Conservation (phyloP, 2,329 filamentous ascomycete genomes). For the Endoconidiophora polonica region DNA sequence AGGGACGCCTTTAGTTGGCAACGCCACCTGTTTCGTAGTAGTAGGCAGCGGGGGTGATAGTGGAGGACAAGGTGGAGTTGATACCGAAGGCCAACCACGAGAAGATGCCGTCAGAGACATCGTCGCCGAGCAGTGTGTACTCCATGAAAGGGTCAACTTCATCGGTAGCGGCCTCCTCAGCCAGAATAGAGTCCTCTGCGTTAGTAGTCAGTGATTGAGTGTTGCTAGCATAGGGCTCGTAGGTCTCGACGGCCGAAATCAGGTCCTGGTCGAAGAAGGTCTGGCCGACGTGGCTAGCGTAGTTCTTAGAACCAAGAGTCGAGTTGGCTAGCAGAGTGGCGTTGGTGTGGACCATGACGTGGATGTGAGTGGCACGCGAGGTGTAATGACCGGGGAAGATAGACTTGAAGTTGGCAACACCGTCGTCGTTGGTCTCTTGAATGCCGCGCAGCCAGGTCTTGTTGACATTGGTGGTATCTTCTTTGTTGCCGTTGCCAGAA, state of each 20-base stretch:
- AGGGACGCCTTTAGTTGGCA: conserved; percentile 14
- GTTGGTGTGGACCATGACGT: conserved; percentile 21
- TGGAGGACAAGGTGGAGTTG: conserved; percentile 19
- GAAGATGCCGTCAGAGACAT: conserved; percentile 32
- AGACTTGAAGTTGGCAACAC: conserved; percentile 25
- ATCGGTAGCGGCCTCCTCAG: conserved; percentile 28
- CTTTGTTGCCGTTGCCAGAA: conserved; percentile 21
- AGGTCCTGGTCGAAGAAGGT: conserved; percentile 43
- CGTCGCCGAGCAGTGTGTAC: conserved; percentile 38
- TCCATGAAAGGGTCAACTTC: conserved; percentile 41
- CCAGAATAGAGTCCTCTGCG: conserved; percentile 30
- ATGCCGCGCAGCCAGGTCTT: conserved; percentile 25
- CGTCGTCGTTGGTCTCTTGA: conserved; percentile 24
- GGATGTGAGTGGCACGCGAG: conserved; percentile 26
- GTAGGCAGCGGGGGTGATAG: conserved; percentile 20
- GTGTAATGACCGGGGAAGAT: conserved; percentile 28
- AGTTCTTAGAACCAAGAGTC: conserved; percentile 30
- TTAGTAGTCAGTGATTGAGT: conserved; percentile 30
- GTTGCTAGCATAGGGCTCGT: conserved; percentile 29
- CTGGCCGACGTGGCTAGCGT: conserved; percentile 43
- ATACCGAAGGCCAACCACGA: conserved; percentile 37
- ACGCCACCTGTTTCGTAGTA: conserved; percentile 21
- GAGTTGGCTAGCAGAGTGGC: conserved; percentile 28
- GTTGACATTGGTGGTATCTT: conserved; percentile 18
- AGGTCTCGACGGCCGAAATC: conserved; percentile 30